phyloP scores from a whole-genome alignment of 2,329 filamentous ascomycete species.

The Sporothrix pseudoabietina region DNA sequence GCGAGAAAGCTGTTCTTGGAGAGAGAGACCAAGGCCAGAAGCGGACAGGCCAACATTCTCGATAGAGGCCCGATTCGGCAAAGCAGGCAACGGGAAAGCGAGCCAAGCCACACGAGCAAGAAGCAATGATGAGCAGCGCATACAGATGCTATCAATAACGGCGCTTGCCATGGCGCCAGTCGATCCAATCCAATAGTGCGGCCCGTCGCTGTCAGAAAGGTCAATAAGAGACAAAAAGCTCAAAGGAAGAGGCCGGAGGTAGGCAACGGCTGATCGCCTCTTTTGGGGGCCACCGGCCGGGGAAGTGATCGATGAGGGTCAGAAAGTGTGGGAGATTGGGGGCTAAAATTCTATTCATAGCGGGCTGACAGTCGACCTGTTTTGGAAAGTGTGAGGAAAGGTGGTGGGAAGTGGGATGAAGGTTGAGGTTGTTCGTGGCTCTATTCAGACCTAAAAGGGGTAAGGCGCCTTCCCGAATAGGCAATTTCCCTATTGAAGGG shows the following conservation, averaged over 20 bases:
- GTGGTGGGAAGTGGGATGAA: not conserved
- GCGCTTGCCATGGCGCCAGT: not conserved
- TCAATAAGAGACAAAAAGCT: not conserved
- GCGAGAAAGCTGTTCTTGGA: not conserved
- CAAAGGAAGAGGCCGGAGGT: slow-evolving; percentile 14
- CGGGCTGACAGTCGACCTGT: not conserved
- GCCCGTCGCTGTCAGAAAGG: not conserved
- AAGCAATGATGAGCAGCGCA: not conserved
- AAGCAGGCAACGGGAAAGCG: not conserved
- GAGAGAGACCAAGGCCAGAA: not conserved
- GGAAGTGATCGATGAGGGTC: not conserved
- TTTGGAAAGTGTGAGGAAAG: not conserved
- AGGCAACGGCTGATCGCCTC: not conserved
- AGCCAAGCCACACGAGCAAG: not conserved
- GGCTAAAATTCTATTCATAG: not conserved
- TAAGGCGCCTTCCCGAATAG: slow-evolving; percentile 32
- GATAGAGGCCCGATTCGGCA: not conserved
- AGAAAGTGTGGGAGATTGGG: not conserved
- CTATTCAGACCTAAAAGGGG: slow-evolving; percentile 43
- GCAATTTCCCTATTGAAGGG: slow-evolving; percentile 23
- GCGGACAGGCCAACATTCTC: not conserved
- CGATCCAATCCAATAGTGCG: slow-evolving; percentile 9
- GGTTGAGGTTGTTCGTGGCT: slow-evolving; percentile 38
- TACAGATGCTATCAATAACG: not conserved
- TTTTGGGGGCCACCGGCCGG: not conserved